These are phyloP conservation scores for Sphenostylis stenocarpa DNA, from an alignment of 306 rosid genomes.

Conservation along the genomic window DNA sequence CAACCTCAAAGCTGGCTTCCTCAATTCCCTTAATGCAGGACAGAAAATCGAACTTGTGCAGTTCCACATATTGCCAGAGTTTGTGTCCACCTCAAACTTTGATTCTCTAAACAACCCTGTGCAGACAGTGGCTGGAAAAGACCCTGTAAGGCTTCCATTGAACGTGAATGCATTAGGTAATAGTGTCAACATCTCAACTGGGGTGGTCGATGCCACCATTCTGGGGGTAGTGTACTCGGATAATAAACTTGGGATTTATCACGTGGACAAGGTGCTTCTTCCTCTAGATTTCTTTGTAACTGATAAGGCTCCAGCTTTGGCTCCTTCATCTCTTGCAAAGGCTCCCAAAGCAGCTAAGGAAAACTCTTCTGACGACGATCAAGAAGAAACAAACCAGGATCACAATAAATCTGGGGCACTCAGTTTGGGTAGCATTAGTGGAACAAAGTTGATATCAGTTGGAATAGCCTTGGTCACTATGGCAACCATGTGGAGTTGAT, in stretches of 20 bases:
- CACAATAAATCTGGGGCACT: slow-evolving; percentile 44
- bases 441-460: slow-evolving; percentile 30
- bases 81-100: slow-evolving; percentile 29
- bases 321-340: slow-evolving; percentile 46
- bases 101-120: slow-evolving; percentile 36
- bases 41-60: slow-evolving; percentile 38
- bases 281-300: slow-evolving; percentile 56
- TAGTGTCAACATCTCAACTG: slow-evolving; percentile 59
- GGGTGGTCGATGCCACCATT: slow-evolving; percentile 55
- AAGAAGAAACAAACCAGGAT: slow-evolving; percentile 32
- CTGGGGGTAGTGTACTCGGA: slow-evolving; percentile 52
- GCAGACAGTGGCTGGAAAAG: slow-evolving; percentile 34
- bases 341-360: slow-evolving; percentile 48
- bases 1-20: slow-evolving; percentile 32
- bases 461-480: slow-evolving; percentile 28
- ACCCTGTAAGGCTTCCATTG: slow-evolving; percentile 35
- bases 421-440: neutral
- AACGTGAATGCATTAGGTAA: slow-evolving; percentile 51
- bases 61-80: slow-evolving; percentile 33
- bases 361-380: slow-evolving; percentile 21
- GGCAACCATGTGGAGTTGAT: slow-evolving; percentile 26
- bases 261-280: slow-evolving; percentile 58
- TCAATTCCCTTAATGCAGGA: slow-evolving; percentile 22
- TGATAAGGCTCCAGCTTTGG: slow-evolving; percentile 48
- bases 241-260: slow-evolving; percentile 57